Percentiles rank a stretch among this genome's conserved stretches.
These are phyloP conservation scores for Anastatica hierochuntica DNA, from an alignment of 345 rosid species.

Conservation along the genomic window DNA sequence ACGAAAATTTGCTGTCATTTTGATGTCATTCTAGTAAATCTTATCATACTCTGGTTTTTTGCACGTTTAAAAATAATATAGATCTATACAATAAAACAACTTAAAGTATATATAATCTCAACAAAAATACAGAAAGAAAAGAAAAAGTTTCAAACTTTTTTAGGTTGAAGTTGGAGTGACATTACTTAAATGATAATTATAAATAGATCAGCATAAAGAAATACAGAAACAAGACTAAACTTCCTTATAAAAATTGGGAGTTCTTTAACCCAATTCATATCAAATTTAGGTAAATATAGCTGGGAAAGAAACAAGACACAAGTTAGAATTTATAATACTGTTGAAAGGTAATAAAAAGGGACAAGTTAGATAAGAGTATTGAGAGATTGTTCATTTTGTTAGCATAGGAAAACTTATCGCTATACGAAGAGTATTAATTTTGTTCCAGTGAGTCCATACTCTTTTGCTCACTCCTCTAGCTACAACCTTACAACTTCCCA, in stretches of 20 bases:
- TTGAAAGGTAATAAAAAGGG: no score
- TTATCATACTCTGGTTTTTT: no score
- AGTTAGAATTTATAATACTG: not conserved
- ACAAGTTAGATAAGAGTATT: conserved; percentile 12
- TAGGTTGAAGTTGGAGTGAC: not conserved
- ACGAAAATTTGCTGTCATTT: no score
- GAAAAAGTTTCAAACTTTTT: not conserved
- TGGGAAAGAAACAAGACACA: conserved; percentile 10
- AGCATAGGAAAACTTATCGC: not conserved
- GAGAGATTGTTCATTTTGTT: conserved; percentile 4
- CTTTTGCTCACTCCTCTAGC: conserved; percentile 9
- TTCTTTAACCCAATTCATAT: not conserved
- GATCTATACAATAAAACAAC: not conserved
- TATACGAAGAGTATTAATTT: not conserved
- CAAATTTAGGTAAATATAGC: conserved; percentile 14
- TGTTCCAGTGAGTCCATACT: conserved; percentile 14
- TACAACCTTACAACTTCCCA: conserved; percentile 12
- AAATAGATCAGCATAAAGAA: not conserved
- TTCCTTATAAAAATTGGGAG: not conserved
- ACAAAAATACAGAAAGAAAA: not conserved
- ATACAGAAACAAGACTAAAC: not conserved
- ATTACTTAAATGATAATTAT: not conserved
- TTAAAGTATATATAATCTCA: not conserved
- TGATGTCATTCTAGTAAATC: no score
- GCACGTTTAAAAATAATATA: no score